Evolutionary conservation across 2,329 filamentous ascomycete species (phyloP), one percentile per base, ranked within the genome.

Genomic region (Chlorencoelia australis): DNA sequence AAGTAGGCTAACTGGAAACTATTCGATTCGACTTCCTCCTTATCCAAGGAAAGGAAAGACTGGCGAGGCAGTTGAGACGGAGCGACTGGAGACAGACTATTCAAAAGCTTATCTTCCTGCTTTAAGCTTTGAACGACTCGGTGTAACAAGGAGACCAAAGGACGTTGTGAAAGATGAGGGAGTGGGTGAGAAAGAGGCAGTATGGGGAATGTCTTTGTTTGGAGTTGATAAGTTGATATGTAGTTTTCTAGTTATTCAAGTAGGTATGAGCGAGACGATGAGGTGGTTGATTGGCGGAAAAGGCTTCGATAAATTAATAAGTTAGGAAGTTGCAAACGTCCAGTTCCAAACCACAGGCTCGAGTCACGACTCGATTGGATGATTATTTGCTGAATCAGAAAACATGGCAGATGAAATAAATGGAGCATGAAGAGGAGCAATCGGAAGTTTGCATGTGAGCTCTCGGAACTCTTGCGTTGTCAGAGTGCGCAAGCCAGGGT

Each of bases 401-500:
- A 7, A 21, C 8, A 17, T 22, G 18, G 33, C 35, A 38, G 15
- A 21, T 10, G 27, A 30, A 31, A 15, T 22, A 14, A 16, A 33
- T 33, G 24, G 16, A n/a, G 27, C 31, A 27, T 21, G 34, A 24
- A 24, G 15, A 16, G 10, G 21, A n/a, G 18, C 17, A 14, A 14
- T 20, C 28, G 30, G 30, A n/a, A 24, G 18, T 19, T 18, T 30
- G 34, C 16, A 10, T 36, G 24, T 17, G 21, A 30, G 14, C 19
- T 13, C 24, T 38, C 24, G 22, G 32, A 18, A 28, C 31, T 32
- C 35, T 46, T 43, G 31, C 35, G 33, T 35, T 30, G 16, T 21
- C 13, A 39, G 17, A 24, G 28, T 24, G 30, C 30, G 24, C n/a
- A n/a, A n/a, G n/a, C n/a, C n/a, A 30, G 38, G 35, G 16, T n/a